Base-by-base conservation (phyloP, 2,329 filamentous ascomycete genomes). In the Colletotrichum abscissum region DNA sequence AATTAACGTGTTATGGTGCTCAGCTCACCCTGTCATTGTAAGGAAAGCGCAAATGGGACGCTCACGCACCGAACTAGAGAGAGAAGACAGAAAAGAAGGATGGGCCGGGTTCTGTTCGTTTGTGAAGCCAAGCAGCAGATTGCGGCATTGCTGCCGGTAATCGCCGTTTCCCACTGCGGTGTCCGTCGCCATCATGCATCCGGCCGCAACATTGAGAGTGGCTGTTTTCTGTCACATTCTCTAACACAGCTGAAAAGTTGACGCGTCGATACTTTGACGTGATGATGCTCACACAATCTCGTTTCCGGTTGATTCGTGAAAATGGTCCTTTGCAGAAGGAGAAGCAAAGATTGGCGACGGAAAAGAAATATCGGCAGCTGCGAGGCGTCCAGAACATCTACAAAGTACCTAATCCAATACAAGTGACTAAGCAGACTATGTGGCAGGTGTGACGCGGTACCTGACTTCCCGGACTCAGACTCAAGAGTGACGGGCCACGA, bases 141-240 rank as follows among this genome's bases (percentile, higher is more conserved):
- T 66, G 42, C 35, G 26, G 56, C 49, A 42, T 26, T 4, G 49
- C 46, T 12, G 55, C 28, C 26, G 30, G 46, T 35, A 38, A 54
- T 64, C 19, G 70, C 3, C 38, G 33, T 28, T 60, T 42, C n/a
- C 63, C 38, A n/a, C 26, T 52, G 65, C 57, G 58, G 52, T 26
- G 22, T 22, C 19, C 19, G 19, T 49, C 16, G 12, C n/a, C 46
- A 38, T 12, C 33, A 24, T 73, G 67, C 38, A 56, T 58, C 55
- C 67, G 67, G 60, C 71, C 60, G 71, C 46, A 73, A 70, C 28
- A 63, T 30, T 19, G 38, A 22, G n/a, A 46, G 46, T 28, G n/a
- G 3, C 1, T 46, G 24, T 16, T 12, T 8, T 46, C 46, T n/a
- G 59, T 30, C 14, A 22, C 42, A 14, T 16, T 54, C 24, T 16